Evolutionary conservation across 1,284 basidiomycete genomes (phyloP), one percentile per base, ranked within the genome.

Genomic region (Volvariella surrecta): DNA sequence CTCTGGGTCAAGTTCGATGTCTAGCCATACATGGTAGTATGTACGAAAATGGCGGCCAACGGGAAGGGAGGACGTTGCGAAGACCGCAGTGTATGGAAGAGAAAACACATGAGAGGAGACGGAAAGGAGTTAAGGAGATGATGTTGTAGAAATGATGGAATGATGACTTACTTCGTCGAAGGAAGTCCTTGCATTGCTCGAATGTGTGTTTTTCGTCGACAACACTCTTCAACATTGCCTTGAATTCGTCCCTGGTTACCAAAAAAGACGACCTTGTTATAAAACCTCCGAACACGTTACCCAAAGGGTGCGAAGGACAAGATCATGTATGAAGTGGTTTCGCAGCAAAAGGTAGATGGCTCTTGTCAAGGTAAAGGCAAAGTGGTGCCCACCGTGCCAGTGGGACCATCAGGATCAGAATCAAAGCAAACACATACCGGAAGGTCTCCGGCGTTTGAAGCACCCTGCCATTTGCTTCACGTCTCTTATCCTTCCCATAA

Each of bases 1-100:
- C 13, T 91, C 91, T 1, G 81, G 64, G 60, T 96, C 93, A 37
- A 96, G 76, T 43, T 74, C 73, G 61, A 95, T 90, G 56, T 88
- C 89, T 87, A 56, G 16, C 41, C 17, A 19, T 21, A 18, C 24
- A n/a, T 11, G 37, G 38, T 35, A 28, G 24, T 6, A 11, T 28
- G 24, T 6, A 28, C 24, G 11, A 28, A 28, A 28, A 6, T 28
- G 24, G 24, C 6, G 24, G 24, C 24, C 24, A 6, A 11, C 6
- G 24, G 24, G 24, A 28, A 28, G 24, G 24, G 24, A 28, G 24
- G 6, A 28, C 11, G n/a, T 28, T 28, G 24, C 11, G 24, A 28
- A 39, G 18, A 30, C 30, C 19, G 37, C 13, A 20, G 42, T 11
- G 10, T 21, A 3, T 32, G 9, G 9, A 37, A 31, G 38, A 15